A percentile compares a stretch with the other conserved stretches of the same genome.
Evolutionary conservation across 2,329 filamentous ascomycete genomes (phyloP).

Genomic region (Xylariaceae sp.): DNA sequence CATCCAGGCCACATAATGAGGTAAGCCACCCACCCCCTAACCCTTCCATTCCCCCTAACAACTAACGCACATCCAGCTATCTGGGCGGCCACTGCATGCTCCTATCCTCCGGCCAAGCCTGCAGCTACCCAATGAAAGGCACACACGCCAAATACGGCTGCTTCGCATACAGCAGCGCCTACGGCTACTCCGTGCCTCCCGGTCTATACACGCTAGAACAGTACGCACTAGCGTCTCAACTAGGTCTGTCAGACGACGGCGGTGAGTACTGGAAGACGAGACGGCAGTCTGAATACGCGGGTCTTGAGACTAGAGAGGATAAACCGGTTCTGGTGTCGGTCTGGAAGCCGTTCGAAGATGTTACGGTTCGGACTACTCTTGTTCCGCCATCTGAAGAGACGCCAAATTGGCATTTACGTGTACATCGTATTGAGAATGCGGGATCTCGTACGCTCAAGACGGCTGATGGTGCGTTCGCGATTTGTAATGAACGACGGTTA

Average conservation of each 20-base stretch:
- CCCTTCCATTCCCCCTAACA: neutral
- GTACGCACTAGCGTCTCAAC: constrained; percentile 69
- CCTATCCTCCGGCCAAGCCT: constrained; percentile 73
- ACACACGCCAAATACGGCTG: constrained; percentile 78
- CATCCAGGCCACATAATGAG: constrained; percentile 71
- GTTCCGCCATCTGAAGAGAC: constrained; percentile 55
- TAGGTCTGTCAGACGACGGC: constrained; percentile 72
- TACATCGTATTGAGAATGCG: constrained; percentile 56
- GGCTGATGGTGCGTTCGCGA: constrained; percentile 72
- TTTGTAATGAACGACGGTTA: constrained; percentile 49
- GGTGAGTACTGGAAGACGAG: constrained; percentile 77
- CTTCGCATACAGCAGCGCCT: constrained; percentile 73
- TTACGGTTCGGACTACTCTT: constrained; percentile 61
- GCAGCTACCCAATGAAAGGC: constrained; percentile 76
- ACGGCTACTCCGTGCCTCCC: constrained; percentile 73
- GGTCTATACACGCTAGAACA: constrained; percentile 73
- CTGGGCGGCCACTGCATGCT: constrained; percentile 73
- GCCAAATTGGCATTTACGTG: constrained; percentile 67
- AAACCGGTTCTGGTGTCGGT: constrained; percentile 61
- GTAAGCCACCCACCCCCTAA: constrained; percentile 24
- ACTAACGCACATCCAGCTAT: constrained; percentile 38
- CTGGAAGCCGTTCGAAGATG: constrained; percentile 69
- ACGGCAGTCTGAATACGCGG: constrained; percentile 61
- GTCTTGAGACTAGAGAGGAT: constrained; percentile 49
- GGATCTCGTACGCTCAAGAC: constrained; percentile 57